Percentiles rank a stretch among this genome's conserved stretches.
phyloP scores from a whole-genome alignment of 352 stramenopile genomes.

The Globisporangium nodosum region DNA sequence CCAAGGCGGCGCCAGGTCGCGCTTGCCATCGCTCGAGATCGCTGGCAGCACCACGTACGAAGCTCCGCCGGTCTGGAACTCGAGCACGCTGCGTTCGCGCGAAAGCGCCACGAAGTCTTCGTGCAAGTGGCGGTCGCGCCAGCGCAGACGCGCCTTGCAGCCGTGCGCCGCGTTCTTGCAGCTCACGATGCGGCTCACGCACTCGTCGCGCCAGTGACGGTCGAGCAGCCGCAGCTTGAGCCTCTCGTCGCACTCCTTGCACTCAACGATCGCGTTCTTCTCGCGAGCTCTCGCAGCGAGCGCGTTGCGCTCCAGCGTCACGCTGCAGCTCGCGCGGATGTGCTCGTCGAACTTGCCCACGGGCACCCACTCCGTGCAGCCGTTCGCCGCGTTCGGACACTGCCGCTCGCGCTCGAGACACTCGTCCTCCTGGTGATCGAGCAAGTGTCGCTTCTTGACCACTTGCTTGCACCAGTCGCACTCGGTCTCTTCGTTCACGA shows the following conservation, averaged over 20 bases:
- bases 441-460: slow-evolving; percentile 60
- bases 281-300: slow-evolving; percentile 40
- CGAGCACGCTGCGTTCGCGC: slow-evolving; percentile 37
- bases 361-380: slow-evolving; percentile 66
- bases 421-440: slow-evolving; percentile 78
- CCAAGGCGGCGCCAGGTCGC: slow-evolving; percentile 57
- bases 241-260: slow-evolving; percentile 43
- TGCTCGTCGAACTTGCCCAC: slow-evolving; percentile 53
- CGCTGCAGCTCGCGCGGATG: slow-evolving; percentile 35
- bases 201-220: slow-evolving; percentile 38
- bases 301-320: slow-evolving; percentile 47
- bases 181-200: slow-evolving; percentile 51
- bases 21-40: slow-evolving; percentile 1
- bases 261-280: slow-evolving; percentile 39
- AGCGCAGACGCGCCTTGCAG: slow-evolving; percentile 48
- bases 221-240: slow-evolving; percentile 33
- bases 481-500: slow-evolving; percentile 43
- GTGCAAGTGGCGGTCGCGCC: slow-evolving; percentile 64
- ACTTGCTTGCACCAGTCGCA: slow-evolving; percentile 64
- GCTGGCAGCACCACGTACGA: slow-evolving; percentile 31
- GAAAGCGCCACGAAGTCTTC: slow-evolving; percentile 51
- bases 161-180: slow-evolving; percentile 69
- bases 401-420: slow-evolving; percentile 59
- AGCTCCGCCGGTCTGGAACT: slow-evolving; percentile 41
- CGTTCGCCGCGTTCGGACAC: slow-evolving; percentile 52